Conservation (phyloP, 2,329 filamentous ascomycete species). For the Aspergillus sp. region DNA sequence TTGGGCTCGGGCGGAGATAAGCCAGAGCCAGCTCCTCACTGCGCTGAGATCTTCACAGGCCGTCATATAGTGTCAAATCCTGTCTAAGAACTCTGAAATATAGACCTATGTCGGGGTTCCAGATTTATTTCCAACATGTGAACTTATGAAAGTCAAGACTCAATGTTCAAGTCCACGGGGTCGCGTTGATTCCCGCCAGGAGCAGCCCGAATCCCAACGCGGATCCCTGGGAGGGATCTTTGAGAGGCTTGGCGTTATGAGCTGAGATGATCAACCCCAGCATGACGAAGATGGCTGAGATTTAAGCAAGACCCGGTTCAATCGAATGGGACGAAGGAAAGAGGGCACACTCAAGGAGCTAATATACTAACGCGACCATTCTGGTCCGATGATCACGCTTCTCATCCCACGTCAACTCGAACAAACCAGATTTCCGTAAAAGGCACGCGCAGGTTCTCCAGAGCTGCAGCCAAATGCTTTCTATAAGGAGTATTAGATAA, state of each 20-base stretch:
- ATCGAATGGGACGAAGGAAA: no score
- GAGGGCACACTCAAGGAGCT: no score
- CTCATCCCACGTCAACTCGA: no score
- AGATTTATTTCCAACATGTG: background rate
- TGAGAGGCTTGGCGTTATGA: background rate
- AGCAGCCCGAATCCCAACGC: no score
- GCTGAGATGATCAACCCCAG: background rate
- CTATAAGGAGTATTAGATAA: no score
- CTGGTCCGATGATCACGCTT: no score
- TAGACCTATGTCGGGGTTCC: no score
- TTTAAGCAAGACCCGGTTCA: no score
- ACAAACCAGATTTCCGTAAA: no score
- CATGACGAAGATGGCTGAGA: background rate
- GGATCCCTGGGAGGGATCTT: background rate
- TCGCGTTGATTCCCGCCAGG: background rate
- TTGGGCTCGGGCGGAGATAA: background rate
- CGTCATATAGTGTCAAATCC: background rate
- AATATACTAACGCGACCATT: no score
- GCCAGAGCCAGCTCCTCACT: background rate
- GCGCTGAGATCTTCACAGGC: background rate
- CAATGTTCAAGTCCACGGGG: background rate
- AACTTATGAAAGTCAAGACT: background rate
- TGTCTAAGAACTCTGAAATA: background rate
- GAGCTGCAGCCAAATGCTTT: no score
- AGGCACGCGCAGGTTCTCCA: no score